phyloP scores from a whole-genome alignment of 345 rosid species.

The Nephelium lappaceum region DNA sequence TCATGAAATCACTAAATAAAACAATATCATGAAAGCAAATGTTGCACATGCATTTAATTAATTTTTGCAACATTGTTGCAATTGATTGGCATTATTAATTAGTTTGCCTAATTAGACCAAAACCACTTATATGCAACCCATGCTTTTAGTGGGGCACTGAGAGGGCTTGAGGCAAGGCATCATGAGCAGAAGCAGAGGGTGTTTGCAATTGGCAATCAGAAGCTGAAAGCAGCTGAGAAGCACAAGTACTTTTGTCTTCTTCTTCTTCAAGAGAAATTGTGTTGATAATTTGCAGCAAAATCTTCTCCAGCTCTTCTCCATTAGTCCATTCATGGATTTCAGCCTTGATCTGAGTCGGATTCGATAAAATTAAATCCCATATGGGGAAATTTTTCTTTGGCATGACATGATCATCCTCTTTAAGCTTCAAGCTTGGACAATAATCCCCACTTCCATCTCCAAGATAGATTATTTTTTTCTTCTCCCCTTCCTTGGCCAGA shows the following conservation, averaged over 20 bases:
- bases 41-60: too few species aligned
- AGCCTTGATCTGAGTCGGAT: slow-evolving; percentile 60
- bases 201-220: slow-evolving; percentile 57
- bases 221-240: slow-evolving; percentile 30
- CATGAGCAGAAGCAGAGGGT: slow-evolving; percentile 33
- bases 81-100: too few species aligned
- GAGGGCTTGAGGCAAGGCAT: slow-evolving; percentile 42
- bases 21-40: too few species aligned
- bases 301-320: slow-evolving; percentile 59
- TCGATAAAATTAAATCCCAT: slow-evolving; percentile 68
- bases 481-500: slow-evolving; percentile 45
- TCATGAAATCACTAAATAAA: too few species aligned
- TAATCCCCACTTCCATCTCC: slow-evolving; percentile 91
- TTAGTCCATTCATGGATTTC: slow-evolving; percentile 73
- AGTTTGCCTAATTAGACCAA: background rate
- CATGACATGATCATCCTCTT: slow-evolving; percentile 57
- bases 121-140: background rate
- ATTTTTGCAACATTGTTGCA: too few species aligned
- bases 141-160: slow-evolving; percentile 41
- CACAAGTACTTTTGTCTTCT: background rate
- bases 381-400: slow-evolving; percentile 87
- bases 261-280: slow-evolving; percentile 27
- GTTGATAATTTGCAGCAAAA: slow-evolving; percentile 41
- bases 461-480: slow-evolving; percentile 59
- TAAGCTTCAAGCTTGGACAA: slow-evolving; percentile 78